These are phyloP conservation scores for Kurtzmaniella natalensis DNA, from an alignment of 1,139 yeast species.

Conservation along the genomic window DNA sequence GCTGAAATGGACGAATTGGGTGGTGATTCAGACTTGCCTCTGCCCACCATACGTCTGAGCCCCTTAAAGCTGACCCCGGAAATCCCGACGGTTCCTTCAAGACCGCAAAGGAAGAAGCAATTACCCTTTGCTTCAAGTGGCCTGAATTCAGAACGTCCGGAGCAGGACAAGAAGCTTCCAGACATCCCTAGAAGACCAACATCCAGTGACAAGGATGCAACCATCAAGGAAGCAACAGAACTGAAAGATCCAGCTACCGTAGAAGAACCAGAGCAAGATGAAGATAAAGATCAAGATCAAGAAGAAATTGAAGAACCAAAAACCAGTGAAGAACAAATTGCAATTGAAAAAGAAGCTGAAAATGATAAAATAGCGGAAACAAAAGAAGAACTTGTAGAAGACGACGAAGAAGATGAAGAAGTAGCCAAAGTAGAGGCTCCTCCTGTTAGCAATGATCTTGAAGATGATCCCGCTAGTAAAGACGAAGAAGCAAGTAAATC, in stretches of 20 bases:
- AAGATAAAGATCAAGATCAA: neutral
- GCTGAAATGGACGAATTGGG: constrained; percentile 1
- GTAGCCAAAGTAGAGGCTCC: too few species aligned
- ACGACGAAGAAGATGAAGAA: constrained; percentile 2
- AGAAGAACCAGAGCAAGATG: neutral
- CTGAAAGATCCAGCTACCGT: neutral
- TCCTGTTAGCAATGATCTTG: too few species aligned
- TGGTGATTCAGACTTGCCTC: neutral
- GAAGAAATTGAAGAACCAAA: neutral
- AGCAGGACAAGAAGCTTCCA: constrained; percentile 2
- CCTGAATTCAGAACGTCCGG: neutral
- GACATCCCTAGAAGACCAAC: constrained; percentile 5
- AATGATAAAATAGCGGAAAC: neutral
- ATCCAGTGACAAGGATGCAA: neutral
- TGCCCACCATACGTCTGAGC: neutral
- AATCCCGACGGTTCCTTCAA: constrained; percentile 15
- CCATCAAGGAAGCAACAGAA: constrained; percentile 6
- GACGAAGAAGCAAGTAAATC: too few species aligned
- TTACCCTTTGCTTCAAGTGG: too few species aligned
- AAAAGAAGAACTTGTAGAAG: neutral
- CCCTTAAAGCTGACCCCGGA: neutral
- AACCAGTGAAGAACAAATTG: neutral
- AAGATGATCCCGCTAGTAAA: too few species aligned
- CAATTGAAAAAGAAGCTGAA: neutral
- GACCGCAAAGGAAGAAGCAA: constrained; percentile 11